These are phyloP conservation scores for Colletotrichum theobromicola DNA, from an alignment of 2,329 filamentous ascomycete genomes.

Conservation along the genomic window DNA sequence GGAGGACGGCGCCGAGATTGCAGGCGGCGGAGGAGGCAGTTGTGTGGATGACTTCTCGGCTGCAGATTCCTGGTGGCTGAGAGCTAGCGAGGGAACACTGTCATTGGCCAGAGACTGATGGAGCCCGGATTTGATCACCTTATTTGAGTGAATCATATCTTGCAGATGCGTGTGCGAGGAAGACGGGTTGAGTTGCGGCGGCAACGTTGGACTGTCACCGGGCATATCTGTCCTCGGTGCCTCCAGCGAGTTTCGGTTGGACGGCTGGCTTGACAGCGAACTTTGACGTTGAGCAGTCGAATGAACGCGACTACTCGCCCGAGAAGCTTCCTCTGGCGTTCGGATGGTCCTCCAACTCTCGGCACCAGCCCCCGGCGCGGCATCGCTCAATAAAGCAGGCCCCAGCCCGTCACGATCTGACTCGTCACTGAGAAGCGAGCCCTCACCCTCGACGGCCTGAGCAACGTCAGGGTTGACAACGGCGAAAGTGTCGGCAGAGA, in stretches of 20 bases:
- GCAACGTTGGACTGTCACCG: constrained; percentile 68
- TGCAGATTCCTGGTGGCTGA: constrained; percentile 54
- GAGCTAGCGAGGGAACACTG: constrained; percentile 58
- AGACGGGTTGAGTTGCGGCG: constrained; percentile 52
- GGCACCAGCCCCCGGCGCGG: constrained; percentile 33
- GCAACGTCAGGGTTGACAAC: background rate
- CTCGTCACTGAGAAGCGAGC: constrained; percentile 30
- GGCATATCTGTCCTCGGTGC: constrained; percentile 35
- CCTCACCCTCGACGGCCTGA: constrained; percentile 24
- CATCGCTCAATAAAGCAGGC: constrained; percentile 45
- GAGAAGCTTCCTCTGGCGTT: constrained; percentile 53
- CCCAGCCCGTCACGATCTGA: constrained; percentile 38
- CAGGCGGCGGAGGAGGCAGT: constrained; percentile 30
- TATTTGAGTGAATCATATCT: constrained; percentile 66
- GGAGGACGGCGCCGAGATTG: constrained; percentile 13
- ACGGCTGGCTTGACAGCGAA: constrained; percentile 59
- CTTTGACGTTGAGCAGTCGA: constrained; percentile 44
- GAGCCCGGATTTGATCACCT: constrained; percentile 59
- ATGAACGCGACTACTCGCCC: constrained; percentile 41
- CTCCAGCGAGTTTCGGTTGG: constrained; percentile 46
- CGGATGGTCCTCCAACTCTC: constrained; percentile 60
- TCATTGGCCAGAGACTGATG: constrained; percentile 63
- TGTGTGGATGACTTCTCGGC: constrained; percentile 41
- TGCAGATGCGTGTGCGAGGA: constrained; percentile 61
- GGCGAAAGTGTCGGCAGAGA: constrained; percentile 28